A percentile compares a stretch with the other conserved stretches of the same genome.
phyloP scores from a whole-genome alignment of 257 asterid genomes.

The Gentiana dahurica region DNA sequence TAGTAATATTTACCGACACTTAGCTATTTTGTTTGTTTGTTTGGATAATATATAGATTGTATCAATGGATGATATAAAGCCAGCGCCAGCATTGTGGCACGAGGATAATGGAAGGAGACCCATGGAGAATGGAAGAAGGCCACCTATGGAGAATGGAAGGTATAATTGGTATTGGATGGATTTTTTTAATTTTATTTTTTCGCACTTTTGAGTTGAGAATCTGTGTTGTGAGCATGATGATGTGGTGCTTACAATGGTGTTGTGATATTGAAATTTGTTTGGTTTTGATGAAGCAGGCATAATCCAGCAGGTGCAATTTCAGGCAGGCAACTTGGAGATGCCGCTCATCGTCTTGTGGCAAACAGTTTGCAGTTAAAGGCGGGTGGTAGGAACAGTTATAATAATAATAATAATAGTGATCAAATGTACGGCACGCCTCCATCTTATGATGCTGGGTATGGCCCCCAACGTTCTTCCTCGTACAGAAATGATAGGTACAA shows the following conservation, averaged over 20 bases:
- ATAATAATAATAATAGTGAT: constrained; percentile 5
- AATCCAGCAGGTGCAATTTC: constrained; percentile 38
- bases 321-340: constrained; percentile 81
- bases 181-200: neutral
- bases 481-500: constrained; percentile 25
- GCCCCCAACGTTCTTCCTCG: constrained; percentile 14
- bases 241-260: neutral
- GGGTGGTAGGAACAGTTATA: constrained; percentile 22
- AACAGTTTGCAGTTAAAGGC: constrained; percentile 50
- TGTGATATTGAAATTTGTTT: neutral
- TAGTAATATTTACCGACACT: no score
- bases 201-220: constrained; percentile 3
- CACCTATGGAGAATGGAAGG: constrained; percentile 66
- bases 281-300: neutral
- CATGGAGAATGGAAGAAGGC: constrained; percentile 51
- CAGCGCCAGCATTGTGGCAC: constrained; percentile 91
- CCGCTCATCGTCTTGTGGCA: constrained; percentile 79
- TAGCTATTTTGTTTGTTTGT: neutral
- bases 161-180: neutral
- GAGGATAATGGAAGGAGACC: constrained; percentile 89
- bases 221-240: neutral
- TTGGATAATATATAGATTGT: constrained; percentile 36
- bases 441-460: constrained; percentile 25
- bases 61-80: constrained; percentile 60
- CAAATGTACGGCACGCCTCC: constrained; percentile 29